These are phyloP conservation scores for Colletotrichum higginsianum DNA, from an alignment of 2,329 filamentous ascomycete species.

Conservation along the genomic window DNA sequence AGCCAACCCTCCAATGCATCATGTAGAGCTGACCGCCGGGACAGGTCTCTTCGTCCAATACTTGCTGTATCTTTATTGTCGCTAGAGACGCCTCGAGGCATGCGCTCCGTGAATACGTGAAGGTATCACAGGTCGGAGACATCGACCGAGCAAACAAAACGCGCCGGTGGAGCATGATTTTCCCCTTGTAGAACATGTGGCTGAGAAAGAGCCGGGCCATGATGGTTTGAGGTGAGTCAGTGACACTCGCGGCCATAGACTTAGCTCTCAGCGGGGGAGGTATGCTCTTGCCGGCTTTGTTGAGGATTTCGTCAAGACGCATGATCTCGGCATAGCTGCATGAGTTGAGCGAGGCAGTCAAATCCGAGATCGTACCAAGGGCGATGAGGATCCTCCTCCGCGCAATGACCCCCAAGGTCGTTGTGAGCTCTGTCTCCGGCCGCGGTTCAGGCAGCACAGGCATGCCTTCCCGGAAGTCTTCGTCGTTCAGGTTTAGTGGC, in stretches of 20 bases:
- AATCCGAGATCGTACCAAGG: slow-evolving; percentile 45
- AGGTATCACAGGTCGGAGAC: slow-evolving; percentile 22
- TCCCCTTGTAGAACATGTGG: slow-evolving; percentile 49
- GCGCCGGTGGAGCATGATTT: slow-evolving; percentile 51
- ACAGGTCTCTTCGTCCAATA: slow-evolving; percentile 46
- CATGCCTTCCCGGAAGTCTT: slow-evolving; percentile 56
- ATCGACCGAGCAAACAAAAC: slow-evolving; percentile 42
- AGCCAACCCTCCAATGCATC: slow-evolving; percentile 37
- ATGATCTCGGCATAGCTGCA: slow-evolving; percentile 44
- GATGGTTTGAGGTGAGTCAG: slow-evolving; percentile 47
- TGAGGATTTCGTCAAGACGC: slow-evolving; percentile 45
- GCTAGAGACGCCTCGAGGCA: slow-evolving; percentile 47
- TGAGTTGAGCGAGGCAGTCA: slow-evolving; percentile 41
- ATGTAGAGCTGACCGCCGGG: slow-evolving; percentile 44
- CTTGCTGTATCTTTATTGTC: slow-evolving; percentile 45
- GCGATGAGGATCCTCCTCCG: slow-evolving; percentile 43
- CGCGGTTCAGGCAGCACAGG: slow-evolving; percentile 54
- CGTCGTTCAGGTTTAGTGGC: slow-evolving; percentile 61
- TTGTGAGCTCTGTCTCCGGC: slow-evolving; percentile 50
- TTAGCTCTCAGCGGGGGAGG: slow-evolving; percentile 46
- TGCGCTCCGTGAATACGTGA: slow-evolving; percentile 46
- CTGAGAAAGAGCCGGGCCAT: slow-evolving; percentile 48
- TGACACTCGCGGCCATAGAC: slow-evolving; percentile 42
- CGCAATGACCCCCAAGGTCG: slow-evolving; percentile 45
- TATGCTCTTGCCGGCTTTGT: slow-evolving; percentile 44